These are phyloP conservation scores for Euphorbia tirucalli DNA, from an alignment of 345 rosid genomes.

Conservation along the genomic window DNA sequence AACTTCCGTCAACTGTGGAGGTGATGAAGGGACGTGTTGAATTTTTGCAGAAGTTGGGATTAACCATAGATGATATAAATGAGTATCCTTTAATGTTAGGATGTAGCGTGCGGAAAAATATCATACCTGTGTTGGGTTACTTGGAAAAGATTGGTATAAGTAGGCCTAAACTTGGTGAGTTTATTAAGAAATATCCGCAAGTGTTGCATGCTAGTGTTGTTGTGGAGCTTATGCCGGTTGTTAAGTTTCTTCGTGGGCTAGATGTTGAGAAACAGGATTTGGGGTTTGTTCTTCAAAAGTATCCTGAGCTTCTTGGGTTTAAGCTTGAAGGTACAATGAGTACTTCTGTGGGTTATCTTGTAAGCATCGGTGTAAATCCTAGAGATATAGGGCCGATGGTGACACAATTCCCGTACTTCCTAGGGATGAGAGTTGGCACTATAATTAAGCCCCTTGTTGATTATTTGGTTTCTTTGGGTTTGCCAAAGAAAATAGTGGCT, in stretches of 20 bases:
- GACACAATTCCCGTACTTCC: conserved; percentile 76
- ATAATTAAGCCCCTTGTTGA: conserved; percentile 79
- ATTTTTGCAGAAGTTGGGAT: conserved; percentile 75
- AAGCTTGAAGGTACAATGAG: conserved; percentile 95
- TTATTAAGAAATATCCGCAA: conserved; percentile 77
- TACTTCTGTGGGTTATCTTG: conserved; percentile 87
- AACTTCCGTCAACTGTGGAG: conserved; percentile 87
- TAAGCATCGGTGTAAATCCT: conserved; percentile 85
- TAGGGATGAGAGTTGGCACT: conserved; percentile 95
- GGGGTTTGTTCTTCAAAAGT: conserved; percentile 75
- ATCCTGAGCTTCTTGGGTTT: conserved; percentile 89
- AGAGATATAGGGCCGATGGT: conserved; percentile 96
- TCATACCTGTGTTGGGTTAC: conserved; percentile 89
- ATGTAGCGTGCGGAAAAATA: conserved; percentile 81
- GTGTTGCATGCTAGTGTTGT: conserved; percentile 78
- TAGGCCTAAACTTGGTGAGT: conserved; percentile 74
- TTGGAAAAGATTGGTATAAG: conserved; percentile 73
- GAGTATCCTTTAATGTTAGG: conserved; percentile 81
- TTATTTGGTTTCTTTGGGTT: conserved; percentile 64
- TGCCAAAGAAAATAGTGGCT: conserved; percentile 73
- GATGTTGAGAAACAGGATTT: conserved; percentile 88
- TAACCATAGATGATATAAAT: conserved; percentile 74
- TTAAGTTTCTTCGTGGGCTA: conserved; percentile 83
- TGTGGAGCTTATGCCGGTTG: conserved; percentile 88
- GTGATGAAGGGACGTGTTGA: conserved; percentile 87